Base-by-base conservation (phyloP, 768 basidiomycete genomes). In the Astraeus odoratus region DNA sequence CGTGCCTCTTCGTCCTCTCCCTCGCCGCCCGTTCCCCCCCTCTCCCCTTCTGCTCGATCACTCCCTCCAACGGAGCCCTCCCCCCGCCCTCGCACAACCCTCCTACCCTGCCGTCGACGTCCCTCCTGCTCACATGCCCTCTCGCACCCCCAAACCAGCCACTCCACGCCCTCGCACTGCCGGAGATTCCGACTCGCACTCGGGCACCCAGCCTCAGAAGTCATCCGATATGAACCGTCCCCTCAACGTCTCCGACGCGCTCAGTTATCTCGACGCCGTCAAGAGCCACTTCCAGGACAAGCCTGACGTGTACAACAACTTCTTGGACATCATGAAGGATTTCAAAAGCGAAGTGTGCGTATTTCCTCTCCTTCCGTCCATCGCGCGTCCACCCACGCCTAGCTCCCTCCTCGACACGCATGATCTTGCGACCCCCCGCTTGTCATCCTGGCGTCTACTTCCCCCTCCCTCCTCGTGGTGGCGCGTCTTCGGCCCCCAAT, bases 321-420 rank as follows among this genome's bases (percentile, higher is more conserved):
- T 93, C 60, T 66, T 94, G 65, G 91, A 95, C 63, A 94, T 96
- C 60, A 96, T 96, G 96, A 97, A 97, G 72, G 94, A 98, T 63
- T 99, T 99, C 67, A 99, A 99, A 71, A 90, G 91, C 57, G 90
- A 95, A 68, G 72, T 69, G 88, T 92, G 64, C 70, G 89, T 77
- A 9, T 24, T 10, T 16, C 37, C 22, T 24, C 2, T 31, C n/a
- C 19, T 1, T 30, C 16, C 22, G 29, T 24, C 3, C 39, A 12
- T 39, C n/a, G 25, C 39, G 42, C 46, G n/a, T n/a, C n/a, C n/a
- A n/a, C n/a, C n/a, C n/a, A n/a, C n/a, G n/a, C n/a, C n/a, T n/a
- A n/a, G n/a, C n/a, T n/a, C n/a, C n/a, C n/a, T n/a, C n/a, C n/a
- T n/a, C n/a, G n/a, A n/a, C n/a, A n/a, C n/a, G n/a, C n/a, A n/a